Evolutionary conservation across 225 moss, liverwort and hornwort genomes (phyloP), one percentile per base, ranked within the genome.

Genomic region (Bryum argenteum): DNA sequence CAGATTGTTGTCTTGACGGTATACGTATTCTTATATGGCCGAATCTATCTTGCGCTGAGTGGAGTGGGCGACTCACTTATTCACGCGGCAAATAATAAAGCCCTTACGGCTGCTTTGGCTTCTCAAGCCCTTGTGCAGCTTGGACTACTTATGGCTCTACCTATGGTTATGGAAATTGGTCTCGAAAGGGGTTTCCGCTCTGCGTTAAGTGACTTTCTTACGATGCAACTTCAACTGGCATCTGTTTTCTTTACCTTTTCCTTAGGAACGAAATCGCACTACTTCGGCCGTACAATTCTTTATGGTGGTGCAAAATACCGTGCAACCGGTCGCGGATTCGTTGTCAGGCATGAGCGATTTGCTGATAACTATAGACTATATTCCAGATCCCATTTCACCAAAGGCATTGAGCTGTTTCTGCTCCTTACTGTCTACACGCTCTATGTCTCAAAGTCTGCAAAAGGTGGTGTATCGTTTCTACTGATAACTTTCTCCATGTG

Each of bases 161-260:
- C 97, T 10, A 97, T 97, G 97, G 93, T 97, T 23, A 94, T 97
- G 97, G 97, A 97, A 77, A 97, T 94, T 11, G 94, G 94, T 53
- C 88, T 97, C 1, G 97, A 97, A 81, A 82, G 92, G 61, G 97
- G 97, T 2, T 97, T 97, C 61, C 81, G 94, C 56, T 89, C 91
- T 61, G 97, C 97, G 10, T 70, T 94, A 45, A 92, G 97, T 53
- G 94, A 97, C 51, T 97, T 97, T 58, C 77, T 97, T 19, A 86
- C 90, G 0, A 97, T 97, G 97, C 97, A 97, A 78, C 88, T 97
- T 13, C 97, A 97, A 73, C 79, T 92, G 33, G 87, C 97, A 59
- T 94, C 97, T 54, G 97, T 97, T 19, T 97, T 97, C 54, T 97
- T 97, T 12, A 97, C 97, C 12, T 97, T 97, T 53, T 92, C 94